Base-by-base conservation (phyloP, 2,329 filamentous ascomycete species). In the Aschersonia sp. region DNA sequence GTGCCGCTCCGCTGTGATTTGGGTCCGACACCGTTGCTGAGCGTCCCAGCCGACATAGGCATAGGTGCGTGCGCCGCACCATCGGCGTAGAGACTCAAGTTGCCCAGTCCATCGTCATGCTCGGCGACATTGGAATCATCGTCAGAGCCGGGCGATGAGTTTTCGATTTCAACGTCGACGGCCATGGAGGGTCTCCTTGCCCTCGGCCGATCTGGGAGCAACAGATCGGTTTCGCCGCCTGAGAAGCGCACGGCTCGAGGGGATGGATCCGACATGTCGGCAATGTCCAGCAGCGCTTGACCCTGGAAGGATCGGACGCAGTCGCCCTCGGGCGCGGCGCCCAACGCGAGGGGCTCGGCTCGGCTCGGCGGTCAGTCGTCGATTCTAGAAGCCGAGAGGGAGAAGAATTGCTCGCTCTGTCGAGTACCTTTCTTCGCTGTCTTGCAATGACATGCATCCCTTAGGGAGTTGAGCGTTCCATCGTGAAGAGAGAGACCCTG, bases 211-310 rank as follows among this genome's bases (percentile, higher is more conserved):
- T 76, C 72, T 45, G 61, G 50, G 30, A 64, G 65, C 38, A 58
- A 52, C 20, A 20, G 20, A 32, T 69, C 62, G 30, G 72, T 70
- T 48, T 70, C 74, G 58, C 63, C 61, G 51, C 70, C 67, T 44
- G 72, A 73, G 56, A 80, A 80, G 53, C 76, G 73, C 53, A 80
- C 74, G 52, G 70, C 67, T 55, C 75, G 71, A 46, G 75, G 73
- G 9, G 75, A 75, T 38, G 69, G 61, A 53, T 80, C 75, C 56
- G 67, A 60, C 57, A 66, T 65, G 47, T 55, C 6, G 9, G 40
- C 10, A 6, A 28, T 44, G 45, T 47, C 35, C 31, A 31, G 28
- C 46, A 9, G 43, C 31, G 29, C 40, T 45, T 41, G 29, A 45
- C 38, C 9, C 6, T 9, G 29, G 35, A 29, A 31, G n/a, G n/a